Base-by-base conservation (phyloP, 2,329 filamentous ascomycete species). In the Fusarium decemcellulare region DNA sequence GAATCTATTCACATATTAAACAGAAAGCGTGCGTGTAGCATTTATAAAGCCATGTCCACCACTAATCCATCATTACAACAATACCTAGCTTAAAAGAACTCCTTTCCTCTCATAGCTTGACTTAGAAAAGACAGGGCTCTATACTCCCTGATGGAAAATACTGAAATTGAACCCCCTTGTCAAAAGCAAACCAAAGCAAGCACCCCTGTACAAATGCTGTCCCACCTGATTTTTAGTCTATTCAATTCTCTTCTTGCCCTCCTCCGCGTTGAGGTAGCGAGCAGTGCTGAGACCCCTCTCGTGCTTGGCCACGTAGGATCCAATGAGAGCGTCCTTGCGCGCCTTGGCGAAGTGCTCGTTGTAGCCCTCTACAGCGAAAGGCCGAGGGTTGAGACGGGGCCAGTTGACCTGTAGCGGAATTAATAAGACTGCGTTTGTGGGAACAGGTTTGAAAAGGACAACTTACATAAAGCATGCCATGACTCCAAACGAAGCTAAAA, bases 231-330 rank as follows among this genome's bases (percentile, higher is more conserved):
- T 61, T 58, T 64, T 58, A 29, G 27, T 74, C 73, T 88, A 95
- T 79, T 99, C 96, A 76, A 97, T 97, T 79, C 96, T 93, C 88
- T 98, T 99, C 88, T 99, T 99, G 56, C 96, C 96, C 82, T 99
- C 96, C 80, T 99, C 96, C 58, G 97, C 89, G 73, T 92, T 96
- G 34, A 93, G 87, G 73, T 97, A 91, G 66, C 93, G 87, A 44
- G 92, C 91, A 70, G 93, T 93, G 81, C 94, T 97, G 67, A 93
- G 88, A 4, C 94, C 94, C 15, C 95, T 87, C 81, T 97, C 93
- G 77, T 97, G 94, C 50, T 85, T 84, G 30, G 87, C 85, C 23
- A 83, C 78, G 65, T 97, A 88, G 14, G 88, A 83, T 4, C 96
- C 96, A 50, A 98, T 87, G 16, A 99, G 79, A 63, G 90, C 88